These are phyloP conservation scores for Phytophthora palmivora DNA, from an alignment of 352 stramenopile species.

Conservation along the genomic window DNA sequence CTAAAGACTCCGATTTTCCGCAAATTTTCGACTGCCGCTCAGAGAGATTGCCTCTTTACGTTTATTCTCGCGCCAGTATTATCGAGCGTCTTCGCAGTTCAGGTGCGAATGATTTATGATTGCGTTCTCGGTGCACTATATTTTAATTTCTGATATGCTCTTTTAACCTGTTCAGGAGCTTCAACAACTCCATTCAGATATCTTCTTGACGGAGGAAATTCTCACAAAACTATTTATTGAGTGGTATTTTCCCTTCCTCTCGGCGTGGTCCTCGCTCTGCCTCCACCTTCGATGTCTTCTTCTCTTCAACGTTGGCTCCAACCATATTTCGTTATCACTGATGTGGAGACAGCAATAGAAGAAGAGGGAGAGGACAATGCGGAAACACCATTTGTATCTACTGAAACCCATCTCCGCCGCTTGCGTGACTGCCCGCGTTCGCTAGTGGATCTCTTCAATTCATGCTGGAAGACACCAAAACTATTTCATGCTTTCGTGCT, in stretches of 20 bases:
- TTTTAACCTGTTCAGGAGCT: conserved; percentile 53
- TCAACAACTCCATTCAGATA: conserved; percentile 58
- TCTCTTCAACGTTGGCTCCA: conserved; percentile 82
- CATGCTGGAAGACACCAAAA: conserved; percentile 65
- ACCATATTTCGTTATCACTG: conserved; percentile 54
- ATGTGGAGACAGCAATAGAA: conserved; percentile 45
- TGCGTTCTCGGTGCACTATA: neutral
- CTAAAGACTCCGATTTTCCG: conserved; percentile 64
- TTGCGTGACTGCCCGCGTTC: conserved; percentile 47
- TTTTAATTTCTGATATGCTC: conserved; percentile 10
- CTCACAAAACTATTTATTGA: conserved; percentile 74
- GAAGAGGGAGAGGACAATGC: conserved; percentile 38
- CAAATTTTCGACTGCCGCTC: conserved; percentile 39
- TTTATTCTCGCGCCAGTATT: conserved; percentile 78
- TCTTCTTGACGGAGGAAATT: conserved; percentile 64
- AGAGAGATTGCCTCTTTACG: conserved; percentile 54
- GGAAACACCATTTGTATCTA: conserved; percentile 31
- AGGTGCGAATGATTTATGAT: conserved; percentile 45
- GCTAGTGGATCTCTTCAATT: conserved; percentile 58
- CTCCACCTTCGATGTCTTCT: conserved; percentile 69
- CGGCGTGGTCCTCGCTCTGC: conserved; percentile 60
- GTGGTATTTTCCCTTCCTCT: conserved; percentile 85
- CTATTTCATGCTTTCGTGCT: conserved; percentile 82
- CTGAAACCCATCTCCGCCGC: conserved; percentile 38
- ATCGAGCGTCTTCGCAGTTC: conserved; percentile 82